phyloP scores from a whole-genome alignment of 2,329 filamentous ascomycete species.

The Cladosporium sp. region DNA sequence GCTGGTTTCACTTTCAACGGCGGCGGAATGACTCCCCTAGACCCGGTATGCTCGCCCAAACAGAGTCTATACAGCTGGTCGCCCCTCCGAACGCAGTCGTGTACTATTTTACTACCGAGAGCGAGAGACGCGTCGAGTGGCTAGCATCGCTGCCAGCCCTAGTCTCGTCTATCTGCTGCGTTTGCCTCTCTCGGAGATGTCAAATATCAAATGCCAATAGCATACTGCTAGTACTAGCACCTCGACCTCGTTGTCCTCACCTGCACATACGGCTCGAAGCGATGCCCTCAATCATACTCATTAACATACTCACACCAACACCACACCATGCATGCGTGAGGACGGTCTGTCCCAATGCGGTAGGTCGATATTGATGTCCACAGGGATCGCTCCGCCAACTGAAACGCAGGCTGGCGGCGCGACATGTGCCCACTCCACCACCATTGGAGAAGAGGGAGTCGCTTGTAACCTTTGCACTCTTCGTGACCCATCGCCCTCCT shows the following conservation, averaged over 20 bases:
- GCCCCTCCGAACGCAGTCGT: constrained; percentile 2
- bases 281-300: neutral
- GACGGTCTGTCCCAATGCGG: constrained; percentile 9
- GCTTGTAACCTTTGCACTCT: constrained; percentile 3
- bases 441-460: constrained; percentile 1
- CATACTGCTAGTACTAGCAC: no score
- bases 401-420: constrained; percentile 17
- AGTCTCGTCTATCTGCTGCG: neutral
- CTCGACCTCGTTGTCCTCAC: neutral
- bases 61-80: neutral
- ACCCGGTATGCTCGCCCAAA: neutral
- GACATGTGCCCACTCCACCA: neutral
- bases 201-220: neutral
- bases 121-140: neutral
- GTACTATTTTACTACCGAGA: neutral
- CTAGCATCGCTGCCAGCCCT: neutral
- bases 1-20: constrained; percentile 10
- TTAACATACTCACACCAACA: neutral
- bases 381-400: constrained; percentile 13
- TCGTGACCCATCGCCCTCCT: constrained; percentile 4
- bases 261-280: neutral
- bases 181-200: neutral
- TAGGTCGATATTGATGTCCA: constrained; percentile 11
- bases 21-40: neutral
- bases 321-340: constrained; percentile 8